Base-by-base conservation (phyloP, 768 basidiomycete genomes). In the Leccinum subgranulosum region DNA sequence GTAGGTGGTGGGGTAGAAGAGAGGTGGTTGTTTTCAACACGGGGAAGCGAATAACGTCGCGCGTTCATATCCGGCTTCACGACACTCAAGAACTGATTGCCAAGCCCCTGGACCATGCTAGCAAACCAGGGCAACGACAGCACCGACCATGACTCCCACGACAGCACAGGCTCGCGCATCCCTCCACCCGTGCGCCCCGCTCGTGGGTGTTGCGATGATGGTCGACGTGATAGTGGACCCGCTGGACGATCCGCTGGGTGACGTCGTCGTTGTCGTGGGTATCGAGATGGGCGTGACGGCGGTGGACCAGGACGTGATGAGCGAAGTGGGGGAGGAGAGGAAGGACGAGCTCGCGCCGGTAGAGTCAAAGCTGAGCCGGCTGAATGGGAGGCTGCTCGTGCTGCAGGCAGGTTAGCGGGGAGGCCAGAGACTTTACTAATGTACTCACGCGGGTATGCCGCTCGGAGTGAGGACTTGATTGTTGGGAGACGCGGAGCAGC, bases 271-370 rank as follows among this genome's bases (percentile, higher is more conserved):
- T 1, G 27, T 31, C n/a, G 23, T 14, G 2, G 49, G 10, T 28
- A 49, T 8, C 27, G 56, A 48, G 15, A n/a, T 50, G 6, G 71
- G 62, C 17, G 14, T 46, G 43, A 69, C 1, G 6, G 53, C 53
- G 28, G 56, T 65, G 19, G 70, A 69, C 21, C 67, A 60, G 25
- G 71, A 66, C 33, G 71, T 69, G 46, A 68, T 60, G 56, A 70
- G 58, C 1, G 66, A 70, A 34, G 69, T 68, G 39, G 63, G 55
- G 7, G 57, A 62, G 10, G 69, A 60, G 36, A 67, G 21, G 27
- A 58, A 0, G 31, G 70, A 71, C 4, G 62, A 31, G 0, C 43
- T 9, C 6, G 5, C 12, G 5, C 53, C 71, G 6, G 65, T 67
- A 19, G 69, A 69, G 51, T 70, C 63, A 11, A 70, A 64, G 5